Evolutionary conservation across 192 early-diverging fungal species (phyloP), one percentile per base, ranked within the genome.

Genomic region (Podila minutissima): DNA sequence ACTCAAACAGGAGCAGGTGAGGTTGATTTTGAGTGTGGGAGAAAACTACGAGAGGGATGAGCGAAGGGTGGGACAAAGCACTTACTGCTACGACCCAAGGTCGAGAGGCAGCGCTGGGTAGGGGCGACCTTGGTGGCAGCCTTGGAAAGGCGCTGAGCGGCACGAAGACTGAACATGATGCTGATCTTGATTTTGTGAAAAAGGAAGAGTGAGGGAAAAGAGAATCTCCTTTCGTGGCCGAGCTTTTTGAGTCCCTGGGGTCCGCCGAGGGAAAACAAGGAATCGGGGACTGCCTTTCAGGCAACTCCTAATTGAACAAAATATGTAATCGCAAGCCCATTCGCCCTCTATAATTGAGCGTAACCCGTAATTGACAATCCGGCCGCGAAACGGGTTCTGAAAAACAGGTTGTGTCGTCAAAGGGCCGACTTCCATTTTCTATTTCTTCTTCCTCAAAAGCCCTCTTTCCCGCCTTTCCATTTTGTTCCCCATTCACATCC

Each of bases 91-190:
- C 77, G 77, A 73, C 77, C 67, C 35, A 81, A 35, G 71, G 77
- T 81, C 77, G 77, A 81, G 71, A 81, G 70, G 70, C 70, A 72
- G 71, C 77, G 77, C 77, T 81, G 77, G 61, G 77, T 69, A 66
- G 55, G 71, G 58, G 75, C 69, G 53, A 55, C 53, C n/a, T 55
- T 55, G 32, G 68, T 65, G 38, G 74, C 74, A 57, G 61, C 77
- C 77, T 81, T 81, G 62, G 77, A 59, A 49, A 81, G 71, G 62
- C 77, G 67, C n/a, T 81, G 70, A 29, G 71, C 77, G 63, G 77
- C 62, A 66, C 77, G 77, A 51, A 72, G 66, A 31, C 70, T 69
- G 67, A 81, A 81, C 77, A 81, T 81, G 66, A 66, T 55, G 62
- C 22, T 58, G 59, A 33, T 33, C 59, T 60, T 57, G 26, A 37